A percentile compares a stretch with the other conserved stretches of the same genome.
Evolutionary conservation across 257 asterid genomes (phyloP).

Genomic region (Catharanthus roseus): DNA sequence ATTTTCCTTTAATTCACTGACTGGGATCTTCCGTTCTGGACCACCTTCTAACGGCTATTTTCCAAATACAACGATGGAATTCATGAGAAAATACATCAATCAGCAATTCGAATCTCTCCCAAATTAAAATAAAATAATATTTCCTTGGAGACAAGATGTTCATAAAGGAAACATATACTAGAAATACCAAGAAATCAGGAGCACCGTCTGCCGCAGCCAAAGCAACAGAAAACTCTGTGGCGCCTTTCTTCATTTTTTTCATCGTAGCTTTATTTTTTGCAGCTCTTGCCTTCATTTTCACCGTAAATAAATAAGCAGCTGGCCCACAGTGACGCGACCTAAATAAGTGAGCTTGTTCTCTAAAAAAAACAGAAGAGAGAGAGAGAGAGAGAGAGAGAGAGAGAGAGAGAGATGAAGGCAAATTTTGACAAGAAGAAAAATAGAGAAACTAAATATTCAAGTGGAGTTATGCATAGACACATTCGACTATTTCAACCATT

Average conservation of each 20-base stretch:
- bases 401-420: no score
- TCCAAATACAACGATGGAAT: slow-evolving; percentile 8
- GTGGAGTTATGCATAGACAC: no score
- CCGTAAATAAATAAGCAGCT: neutral
- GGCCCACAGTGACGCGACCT: neutral
- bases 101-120: neutral
- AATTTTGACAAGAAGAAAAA: no score
- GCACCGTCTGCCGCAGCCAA: slow-evolving; percentile 34
- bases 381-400: no score
- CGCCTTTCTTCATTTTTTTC: slow-evolving; percentile 45
- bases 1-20: slow-evolving; percentile 35
- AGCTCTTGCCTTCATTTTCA: slow-evolving; percentile 22
- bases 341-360: no score
- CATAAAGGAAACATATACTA: neutral
- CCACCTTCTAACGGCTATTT: slow-evolving; percentile 76
- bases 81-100: neutral
- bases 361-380: no score
- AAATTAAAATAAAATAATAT: no score
- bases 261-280: slow-evolving; percentile 40
- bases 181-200: slow-evolving; percentile 56
- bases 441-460: no score
- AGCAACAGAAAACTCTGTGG: slow-evolving; percentile 35
- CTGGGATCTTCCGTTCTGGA: slow-evolving; percentile 47
- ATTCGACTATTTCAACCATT: no score
- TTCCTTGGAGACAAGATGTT: neutral